Base-by-base conservation (phyloP, 2,329 filamentous ascomycete species). In the Stenocarpella maydis region DNA sequence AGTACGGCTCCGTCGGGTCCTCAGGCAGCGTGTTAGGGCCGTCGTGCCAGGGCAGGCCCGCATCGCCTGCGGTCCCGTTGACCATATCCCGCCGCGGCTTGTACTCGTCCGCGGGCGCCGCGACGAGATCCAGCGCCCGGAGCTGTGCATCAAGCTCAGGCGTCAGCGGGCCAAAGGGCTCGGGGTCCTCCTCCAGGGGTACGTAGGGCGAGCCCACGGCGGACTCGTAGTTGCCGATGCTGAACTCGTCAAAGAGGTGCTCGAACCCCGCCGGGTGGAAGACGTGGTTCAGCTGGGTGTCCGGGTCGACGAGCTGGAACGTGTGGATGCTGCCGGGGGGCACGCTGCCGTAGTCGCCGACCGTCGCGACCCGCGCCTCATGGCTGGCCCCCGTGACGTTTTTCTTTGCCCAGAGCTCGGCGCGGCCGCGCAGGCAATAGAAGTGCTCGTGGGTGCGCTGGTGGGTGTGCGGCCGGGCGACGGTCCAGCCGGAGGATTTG, bases 281-380 rank as follows among this genome's bases (percentile, higher is more conserved):
- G 19, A 55, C n/a, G 34, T 55, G 53, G 53, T 55, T 55, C 53
- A 55, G 53, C 53, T 55, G 53, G 53, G 9, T 39, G 53, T 55
- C 53, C 53, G 53, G 53, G 53, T 55, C 53, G n/a, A 55, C 53
- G 31, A 55, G 53, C 53, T 55, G 53, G 34, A 55, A 55, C 14
- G 53, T 55, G 53, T 55, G 53, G 53, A 55, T 55, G 53, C 31
- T 39, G 12, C 53, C 53, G 0, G 53, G 31, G 2, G 53, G 53
- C 12, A 26, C 53, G n/a, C 53, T 55, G 53, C 53, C 53, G 53
- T 55, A 55, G 53, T 55, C 53, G 31, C 53, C 53, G 12, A 37
- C 53, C n/a, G 53, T 39, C 14, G 34, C 53, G 12, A 55, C 53
- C 12, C 53, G 53, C 31, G 53, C 53, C 53, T 55, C 53, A n/a